Conservation (phyloP, 2,329 filamentous ascomycete species). For the Purpureocillium lavendulum region DNA sequence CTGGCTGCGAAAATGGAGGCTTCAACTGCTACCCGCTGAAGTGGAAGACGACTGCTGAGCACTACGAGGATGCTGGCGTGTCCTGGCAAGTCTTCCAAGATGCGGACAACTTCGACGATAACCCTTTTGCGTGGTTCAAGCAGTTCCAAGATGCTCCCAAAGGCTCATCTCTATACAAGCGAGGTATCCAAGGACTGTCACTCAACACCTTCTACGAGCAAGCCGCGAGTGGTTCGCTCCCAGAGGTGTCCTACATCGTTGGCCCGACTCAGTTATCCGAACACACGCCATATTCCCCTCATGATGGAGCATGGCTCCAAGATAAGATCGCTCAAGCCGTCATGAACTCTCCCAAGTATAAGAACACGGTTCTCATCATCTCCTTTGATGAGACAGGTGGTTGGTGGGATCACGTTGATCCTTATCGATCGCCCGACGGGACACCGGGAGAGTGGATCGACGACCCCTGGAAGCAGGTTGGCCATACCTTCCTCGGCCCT, state of each 20-base stretch:
- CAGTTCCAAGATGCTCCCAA: conserved; percentile 38
- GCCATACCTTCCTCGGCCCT: conserved; percentile 22
- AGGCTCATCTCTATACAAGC: conserved; percentile 32
- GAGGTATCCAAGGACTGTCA: conserved; percentile 37
- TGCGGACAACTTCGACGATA: conserved; percentile 44
- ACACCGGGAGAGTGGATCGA: conserved; percentile 45
- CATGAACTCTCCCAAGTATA: conserved; percentile 38
- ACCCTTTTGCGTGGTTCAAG: conserved; percentile 43
- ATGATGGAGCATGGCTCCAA: conserved; percentile 47
- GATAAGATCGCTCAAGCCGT: conserved; percentile 43
- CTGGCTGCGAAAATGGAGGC: conserved; percentile 30
- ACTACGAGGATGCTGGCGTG: conserved; percentile 38
- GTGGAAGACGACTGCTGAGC: conserved; percentile 43
- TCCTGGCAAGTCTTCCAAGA: conserved; percentile 44
- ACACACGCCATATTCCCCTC: conserved; percentile 42
- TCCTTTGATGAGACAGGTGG: conserved; percentile 41
- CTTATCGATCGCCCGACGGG: conserved; percentile 37
- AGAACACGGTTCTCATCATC: conserved; percentile 38
- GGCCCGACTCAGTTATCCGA: conserved; percentile 42
- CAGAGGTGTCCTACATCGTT: conserved; percentile 42
- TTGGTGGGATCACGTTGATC: conserved; percentile 46
- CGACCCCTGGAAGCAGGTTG: conserved; percentile 30
- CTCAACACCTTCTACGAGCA: conserved; percentile 40
- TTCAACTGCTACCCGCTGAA: conserved; percentile 45
- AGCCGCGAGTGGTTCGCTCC: conserved; percentile 41